Percentiles rank a stretch among this genome's conserved stretches.
phyloP scores from a whole-genome alignment of 371 early-diverging fungal species.

The Lichtheimia corymbifera region DNA sequence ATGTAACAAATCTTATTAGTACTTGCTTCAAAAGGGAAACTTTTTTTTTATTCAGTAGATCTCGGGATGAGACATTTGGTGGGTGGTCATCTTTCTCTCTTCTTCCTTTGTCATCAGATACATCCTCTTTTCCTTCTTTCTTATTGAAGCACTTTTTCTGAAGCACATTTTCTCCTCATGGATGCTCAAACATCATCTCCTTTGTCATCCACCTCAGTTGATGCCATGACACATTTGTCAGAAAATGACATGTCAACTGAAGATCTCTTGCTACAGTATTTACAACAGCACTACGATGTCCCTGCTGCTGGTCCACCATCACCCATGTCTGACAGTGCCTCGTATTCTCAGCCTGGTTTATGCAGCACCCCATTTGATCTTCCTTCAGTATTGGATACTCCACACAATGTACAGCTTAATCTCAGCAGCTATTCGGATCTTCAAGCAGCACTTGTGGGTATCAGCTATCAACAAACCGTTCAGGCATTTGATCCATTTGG shows the following conservation, averaged over 20 bases:
- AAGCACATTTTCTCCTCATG: no score
- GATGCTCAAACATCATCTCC: no score
- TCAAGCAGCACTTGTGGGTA: conserved; percentile 1
- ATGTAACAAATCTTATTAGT: no score
- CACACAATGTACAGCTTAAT: conserved; percentile 6
- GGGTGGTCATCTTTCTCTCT: background rate
- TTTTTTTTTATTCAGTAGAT: no score
- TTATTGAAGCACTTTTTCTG: background rate
- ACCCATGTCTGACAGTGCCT: background rate
- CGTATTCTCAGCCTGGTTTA: background rate
- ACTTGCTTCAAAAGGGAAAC: no score
- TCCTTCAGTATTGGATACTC: background rate
- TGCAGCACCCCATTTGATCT: background rate
- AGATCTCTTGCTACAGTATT: conserved; percentile 5
- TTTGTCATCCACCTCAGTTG: no score
- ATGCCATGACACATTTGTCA: background rate
- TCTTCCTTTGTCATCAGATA: background rate
- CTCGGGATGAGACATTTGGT: no score
- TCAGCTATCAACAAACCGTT: background rate
- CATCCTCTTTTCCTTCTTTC: background rate
- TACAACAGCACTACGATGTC: conserved; percentile 1
- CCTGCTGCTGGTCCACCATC: background rate
- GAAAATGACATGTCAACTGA: conserved; percentile 7
- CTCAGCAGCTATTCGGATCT: conserved; percentile 15
- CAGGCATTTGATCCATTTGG: background rate